Evolutionary conservation across 192 early-diverging fungal species (phyloP), one percentile per base, ranked within the genome.

Genomic region (Coemansia sp.): DNA sequence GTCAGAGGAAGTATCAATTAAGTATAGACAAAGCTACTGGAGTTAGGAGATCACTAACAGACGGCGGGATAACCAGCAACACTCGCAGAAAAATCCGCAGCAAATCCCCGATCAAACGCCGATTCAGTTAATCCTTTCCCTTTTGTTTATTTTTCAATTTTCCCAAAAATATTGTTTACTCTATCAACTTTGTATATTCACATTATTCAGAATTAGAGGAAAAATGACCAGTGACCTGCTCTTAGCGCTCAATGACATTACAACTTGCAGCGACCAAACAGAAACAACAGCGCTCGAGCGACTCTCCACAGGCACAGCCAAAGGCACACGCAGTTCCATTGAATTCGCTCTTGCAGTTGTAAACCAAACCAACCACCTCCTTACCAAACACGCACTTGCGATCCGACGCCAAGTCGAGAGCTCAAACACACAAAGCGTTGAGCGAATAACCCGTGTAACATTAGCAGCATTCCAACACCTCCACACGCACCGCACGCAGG

Each of bases 331-430:
- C 32, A 9, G 49, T 27, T 62, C 67, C 39, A 67, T 80, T n/a
- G 72, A 80, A 56, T 74, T 74, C 58, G 72, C 77, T 2, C 58
- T 80, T 3, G 54, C 29, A 0, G 15, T 80, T 3, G 77, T 74
- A 14, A 80, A 80, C 72, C 68, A 73, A 59, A 15, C 55, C 43
- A 80, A 80, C 77, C 67, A 80, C 23, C 64, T 67, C 41, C 62
- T 80, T 25, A 56, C 72, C 14, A 70, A 65, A 21, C 55, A 32
- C 2, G 29, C 62, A 15, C 29, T 19, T 7, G 77, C 62, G 11
- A 67, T 80, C 23, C 68, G 61, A 5, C 54, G 57, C 24, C 52
- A 62, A 7, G 9, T 21, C 14, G 67, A 70, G 14, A 38, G 15
- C 27, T 22, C 9, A 8, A 19, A 43, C 4, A n/a, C 60, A 12